A percentile compares a stretch with the other conserved stretches of the same genome.
Evolutionary conservation across 2,329 filamentous ascomycete species (phyloP).

Genomic region (Chaetomiaceae sp.): DNA sequence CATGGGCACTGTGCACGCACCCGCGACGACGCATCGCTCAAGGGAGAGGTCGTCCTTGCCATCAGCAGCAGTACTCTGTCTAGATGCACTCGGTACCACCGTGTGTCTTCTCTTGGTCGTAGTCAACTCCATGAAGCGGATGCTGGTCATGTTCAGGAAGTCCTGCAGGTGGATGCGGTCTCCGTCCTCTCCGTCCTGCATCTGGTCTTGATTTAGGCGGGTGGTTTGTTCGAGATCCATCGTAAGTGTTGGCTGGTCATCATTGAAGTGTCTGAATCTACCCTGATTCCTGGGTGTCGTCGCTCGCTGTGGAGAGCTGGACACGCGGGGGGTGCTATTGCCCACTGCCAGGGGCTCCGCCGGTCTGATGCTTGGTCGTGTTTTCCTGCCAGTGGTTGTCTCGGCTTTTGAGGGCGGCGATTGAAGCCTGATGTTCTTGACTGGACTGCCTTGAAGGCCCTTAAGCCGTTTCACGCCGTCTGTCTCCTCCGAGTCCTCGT

Average conservation of each 20-base stretch:
- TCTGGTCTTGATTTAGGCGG: conserved; percentile 36
- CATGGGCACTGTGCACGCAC: conserved; percentile 86
- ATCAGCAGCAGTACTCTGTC: conserved; percentile 36
- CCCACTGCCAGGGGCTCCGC: conserved; percentile 35
- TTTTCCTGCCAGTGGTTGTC: conserved; percentile 54
- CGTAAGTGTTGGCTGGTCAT: conserved; percentile 40
- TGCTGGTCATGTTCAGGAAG: conserved; percentile 90
- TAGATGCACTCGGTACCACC: conserved; percentile 50
- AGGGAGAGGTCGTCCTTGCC: conserved; percentile 52
- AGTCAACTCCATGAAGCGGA: conserved; percentile 97
- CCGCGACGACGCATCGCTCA: conserved; percentile 77
- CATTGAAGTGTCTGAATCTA: conserved; percentile 48
- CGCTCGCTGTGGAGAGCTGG: conserved; percentile 43
- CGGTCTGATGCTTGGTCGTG: conserved; percentile 43
- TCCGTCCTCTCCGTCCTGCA: conserved; percentile 45
- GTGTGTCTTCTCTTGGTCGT: conserved; percentile 91
- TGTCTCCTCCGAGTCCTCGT: conserved; percentile 55
- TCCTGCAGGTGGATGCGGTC: conserved; percentile 77
- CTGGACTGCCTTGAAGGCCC: conserved; percentile 65
- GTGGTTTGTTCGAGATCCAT: conserved; percentile 40
- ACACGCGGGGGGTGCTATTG: conserved; percentile 37
- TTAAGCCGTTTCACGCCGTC: conserved; percentile 64
- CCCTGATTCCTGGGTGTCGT: conserved; percentile 52
- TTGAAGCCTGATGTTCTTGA: conserved; percentile 66
- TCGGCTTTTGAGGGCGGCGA: conserved; percentile 63